Evolutionary conservation across 768 basidiomycete genomes (phyloP).

Genomic region (Phanerochaete carnosa): DNA sequence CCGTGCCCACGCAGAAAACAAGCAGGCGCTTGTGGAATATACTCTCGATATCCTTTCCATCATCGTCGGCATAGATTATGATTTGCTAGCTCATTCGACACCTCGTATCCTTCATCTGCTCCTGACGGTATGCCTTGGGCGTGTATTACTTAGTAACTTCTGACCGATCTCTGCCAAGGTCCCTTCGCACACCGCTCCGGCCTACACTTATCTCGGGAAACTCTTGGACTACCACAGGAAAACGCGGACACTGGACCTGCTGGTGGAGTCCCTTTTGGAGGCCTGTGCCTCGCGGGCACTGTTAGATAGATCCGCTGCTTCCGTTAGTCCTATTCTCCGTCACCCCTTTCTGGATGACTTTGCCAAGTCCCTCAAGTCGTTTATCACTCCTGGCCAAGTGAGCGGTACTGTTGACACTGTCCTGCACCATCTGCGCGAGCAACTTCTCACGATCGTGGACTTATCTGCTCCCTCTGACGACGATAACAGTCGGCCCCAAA

Average conservation of each 20-base stretch:
- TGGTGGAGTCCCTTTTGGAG: constrained; percentile 43
- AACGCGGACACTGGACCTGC: constrained; percentile 59
- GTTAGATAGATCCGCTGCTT: not conserved
- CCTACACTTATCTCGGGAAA: constrained; percentile 43
- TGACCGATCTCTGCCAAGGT: constrained; percentile 1
- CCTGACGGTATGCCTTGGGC: constrained; percentile 37
- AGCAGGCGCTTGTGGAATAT: not conserved
- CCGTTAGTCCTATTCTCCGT: constrained; percentile 7
- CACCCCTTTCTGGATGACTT: constrained; percentile 47
- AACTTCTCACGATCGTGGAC: constrained; percentile 30
- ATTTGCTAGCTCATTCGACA: constrained; percentile 48
- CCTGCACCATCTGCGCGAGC: constrained; percentile 28
- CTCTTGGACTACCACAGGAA: constrained; percentile 66
- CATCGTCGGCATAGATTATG: constrained; percentile 59
- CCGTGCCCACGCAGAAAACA: too few species aligned
- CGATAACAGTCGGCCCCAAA: constrained; percentile 29
- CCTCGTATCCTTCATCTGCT: constrained; percentile 48
- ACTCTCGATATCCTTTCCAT: constrained; percentile 46
- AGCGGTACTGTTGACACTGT: constrained; percentile 32
- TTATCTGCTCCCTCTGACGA: too few species aligned
- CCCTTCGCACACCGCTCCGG: constrained; percentile 3
- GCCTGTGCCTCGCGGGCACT: constrained; percentile 29
- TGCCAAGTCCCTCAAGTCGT: constrained; percentile 45
- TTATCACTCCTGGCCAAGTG: constrained; percentile 57
- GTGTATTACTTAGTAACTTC: not conserved